These are phyloP conservation scores for Staphylotrichum longicolle DNA, from an alignment of 495 filamentous ascomycete genomes.

Conservation along the genomic window DNA sequence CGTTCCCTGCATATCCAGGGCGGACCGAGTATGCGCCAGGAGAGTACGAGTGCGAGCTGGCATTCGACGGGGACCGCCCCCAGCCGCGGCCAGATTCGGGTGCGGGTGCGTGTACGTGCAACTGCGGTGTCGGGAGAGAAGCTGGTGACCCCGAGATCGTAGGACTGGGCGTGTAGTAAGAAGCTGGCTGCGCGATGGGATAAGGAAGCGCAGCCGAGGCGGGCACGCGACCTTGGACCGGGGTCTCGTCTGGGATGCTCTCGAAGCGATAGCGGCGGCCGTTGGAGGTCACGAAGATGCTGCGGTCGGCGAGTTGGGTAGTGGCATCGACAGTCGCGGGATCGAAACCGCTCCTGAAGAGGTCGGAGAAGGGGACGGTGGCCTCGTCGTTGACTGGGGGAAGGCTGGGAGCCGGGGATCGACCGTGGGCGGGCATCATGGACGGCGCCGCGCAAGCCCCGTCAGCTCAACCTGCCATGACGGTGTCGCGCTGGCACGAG, in stretches of 20 bases:
- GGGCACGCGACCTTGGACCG: slow-evolving; percentile 12
- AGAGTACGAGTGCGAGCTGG: slow-evolving; percentile 22
- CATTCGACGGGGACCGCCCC: slow-evolving; percentile 29
- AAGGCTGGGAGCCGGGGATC: slow-evolving; percentile 28
- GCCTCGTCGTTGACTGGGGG: slow-evolving; percentile 30
- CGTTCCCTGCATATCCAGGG: slow-evolving; percentile 5
- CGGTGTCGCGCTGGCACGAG: slow-evolving; percentile 18
- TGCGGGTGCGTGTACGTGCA: slow-evolving; percentile 3
- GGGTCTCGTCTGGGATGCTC: slow-evolving; percentile 25
- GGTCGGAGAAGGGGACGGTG: slow-evolving; percentile 33
- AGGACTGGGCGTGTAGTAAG: not conserved
- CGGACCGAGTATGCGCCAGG: slow-evolving; percentile 17
- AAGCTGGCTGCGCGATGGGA: not conserved
- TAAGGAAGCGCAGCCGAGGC: slow-evolving; percentile 8
- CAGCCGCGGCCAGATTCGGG: slow-evolving; percentile 18
- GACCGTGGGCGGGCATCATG: slow-evolving; percentile 34
- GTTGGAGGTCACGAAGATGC: slow-evolving; percentile 32
- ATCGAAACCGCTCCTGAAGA: slow-evolving; percentile 35
- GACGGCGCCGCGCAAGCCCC: slow-evolving; percentile 32
- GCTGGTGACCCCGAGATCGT: not conserved
- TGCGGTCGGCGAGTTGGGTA: slow-evolving; percentile 31
- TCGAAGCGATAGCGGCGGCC: slow-evolving; percentile 35
- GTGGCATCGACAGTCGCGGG: slow-evolving; percentile 32
- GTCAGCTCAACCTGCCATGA: slow-evolving; percentile 34
- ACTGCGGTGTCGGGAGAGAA: slow-evolving; percentile 1